phyloP scores from a whole-genome alignment of 176 grass and related monocot genomes.

The Aegilops umbellulata region DNA sequence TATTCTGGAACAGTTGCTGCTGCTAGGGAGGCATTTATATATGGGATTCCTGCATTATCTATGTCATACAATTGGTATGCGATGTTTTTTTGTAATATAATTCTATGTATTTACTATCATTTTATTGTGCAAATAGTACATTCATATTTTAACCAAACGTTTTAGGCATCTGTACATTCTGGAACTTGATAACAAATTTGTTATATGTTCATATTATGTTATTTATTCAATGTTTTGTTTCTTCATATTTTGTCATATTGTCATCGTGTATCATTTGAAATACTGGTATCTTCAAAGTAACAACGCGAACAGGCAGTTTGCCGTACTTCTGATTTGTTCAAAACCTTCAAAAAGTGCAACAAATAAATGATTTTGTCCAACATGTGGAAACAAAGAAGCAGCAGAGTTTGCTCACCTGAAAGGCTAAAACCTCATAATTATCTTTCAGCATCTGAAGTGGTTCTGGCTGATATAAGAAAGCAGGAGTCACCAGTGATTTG shows the following conservation, averaged over 20 bases:
- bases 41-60: constrained; percentile 73
- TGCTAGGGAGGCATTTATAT: constrained; percentile 92
- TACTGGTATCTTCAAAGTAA: neutral
- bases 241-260: neutral
- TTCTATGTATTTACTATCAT: neutral
- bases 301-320: neutral
- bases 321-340: neutral
- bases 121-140: neutral
- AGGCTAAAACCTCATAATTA: neutral
- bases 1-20: constrained; percentile 81
- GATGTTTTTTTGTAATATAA: neutral
- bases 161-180: neutral
- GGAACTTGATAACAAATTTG: neutral
- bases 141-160: neutral
- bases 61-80: constrained; percentile 93
- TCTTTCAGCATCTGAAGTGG: neutral
- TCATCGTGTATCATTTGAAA: neutral
- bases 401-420: neutral
- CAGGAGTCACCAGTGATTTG: neutral
- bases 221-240: neutral
- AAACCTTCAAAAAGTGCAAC: neutral
- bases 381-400: neutral
- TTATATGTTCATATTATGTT: neutral
- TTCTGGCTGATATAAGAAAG: neutral
- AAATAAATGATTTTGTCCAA: neutral